Evolutionary conservation across 2,329 filamentous ascomycete species (phyloP), one percentile per base, ranked within the genome.

Genomic region (Thelonectria rubi): DNA sequence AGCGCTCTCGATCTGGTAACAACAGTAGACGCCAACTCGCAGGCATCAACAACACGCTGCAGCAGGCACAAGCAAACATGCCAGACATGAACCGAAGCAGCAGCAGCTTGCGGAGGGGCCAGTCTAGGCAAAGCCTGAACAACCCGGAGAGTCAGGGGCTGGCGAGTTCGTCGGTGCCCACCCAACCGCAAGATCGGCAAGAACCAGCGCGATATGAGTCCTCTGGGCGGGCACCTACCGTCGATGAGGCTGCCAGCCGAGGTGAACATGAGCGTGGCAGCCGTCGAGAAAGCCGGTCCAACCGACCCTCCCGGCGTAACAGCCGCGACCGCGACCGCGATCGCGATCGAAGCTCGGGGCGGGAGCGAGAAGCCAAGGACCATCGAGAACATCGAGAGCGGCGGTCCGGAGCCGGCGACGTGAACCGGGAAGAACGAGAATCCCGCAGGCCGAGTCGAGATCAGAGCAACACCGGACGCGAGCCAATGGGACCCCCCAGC

Each of bases 41-140:
- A 12, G 83, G 84, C 47, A 88, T 90, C 61, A 87, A 88, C 66
- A 86, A 76, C 63, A 85, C 82, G 52, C 78, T 88, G 4, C 82
- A 84, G 65, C 82, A 85, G 72, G 80, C 81, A 1, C 82, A 82
- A 70, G 71, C 69, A 73, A 84, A 68, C 65, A 79, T 70, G 77
- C 78, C 72, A 1, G 76, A 78, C 1, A 52, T 65, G 37, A 74
- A 71, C 21, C 77, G 76, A 24, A 76, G 75, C 30, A 78, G 75
- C 46, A 76, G 77, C 12, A 51, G 34, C 34, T 37, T 64, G 30
- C 69, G 77, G 59, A 64, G 77, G 64, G 72, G 73, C 65, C 75
- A 77, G 69, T 63, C 77, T 26, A 74, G 80, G 14, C 77, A 76
- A 54, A 81, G 79, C 59, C 70, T 87, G 37, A 82, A 78, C 17